Evolutionary conservation across 495 filamentous ascomycete species (phyloP).

Genomic region (Penicillium cosmopolitanum): DNA sequence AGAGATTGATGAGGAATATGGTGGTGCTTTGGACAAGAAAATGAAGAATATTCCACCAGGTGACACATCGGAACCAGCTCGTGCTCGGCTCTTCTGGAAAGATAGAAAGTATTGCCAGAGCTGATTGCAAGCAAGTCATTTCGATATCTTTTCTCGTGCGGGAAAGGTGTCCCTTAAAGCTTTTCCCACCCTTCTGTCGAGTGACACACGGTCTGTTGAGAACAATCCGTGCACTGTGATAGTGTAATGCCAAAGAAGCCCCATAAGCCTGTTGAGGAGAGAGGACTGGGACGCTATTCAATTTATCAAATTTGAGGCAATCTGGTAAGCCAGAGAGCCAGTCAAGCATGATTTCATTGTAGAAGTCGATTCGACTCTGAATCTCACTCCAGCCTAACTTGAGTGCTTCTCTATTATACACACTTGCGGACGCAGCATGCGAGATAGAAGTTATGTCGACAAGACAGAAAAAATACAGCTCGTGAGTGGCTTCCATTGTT

Average conservation of each 20-base stretch:
- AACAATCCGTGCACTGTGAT: conserved; percentile 50
- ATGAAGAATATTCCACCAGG: conserved; percentile 60
- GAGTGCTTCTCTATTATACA: not conserved
- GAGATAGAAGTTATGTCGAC: not conserved
- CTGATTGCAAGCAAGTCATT: not conserved
- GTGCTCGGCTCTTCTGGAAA: not conserved
- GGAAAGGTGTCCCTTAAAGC: not conserved
- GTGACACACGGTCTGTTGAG: conserved; percentile 53
- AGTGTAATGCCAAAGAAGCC: conserved; percentile 40
- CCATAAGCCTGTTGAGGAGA: not conserved
- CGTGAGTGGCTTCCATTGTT: not conserved
- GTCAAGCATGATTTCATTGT: not conserved
- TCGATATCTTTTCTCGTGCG: not conserved
- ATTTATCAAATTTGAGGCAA: not conserved
- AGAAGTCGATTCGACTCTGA: not conserved
- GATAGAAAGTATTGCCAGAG: not conserved
- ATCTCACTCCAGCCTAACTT: not conserved
- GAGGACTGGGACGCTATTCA: not conserved
- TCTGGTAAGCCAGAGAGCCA: not conserved
- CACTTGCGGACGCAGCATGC: not conserved
- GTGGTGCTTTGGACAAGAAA: conserved; percentile 40
- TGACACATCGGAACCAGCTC: conserved; percentile 37
- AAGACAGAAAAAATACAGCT: not conserved
- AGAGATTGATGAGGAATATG: not conserved
- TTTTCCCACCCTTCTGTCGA: not conserved